A percentile compares a stretch with the other conserved stretches of the same genome.
Conservation (phyloP, 208 protist genomes). For the Trypanosoma theileri region DNA sequence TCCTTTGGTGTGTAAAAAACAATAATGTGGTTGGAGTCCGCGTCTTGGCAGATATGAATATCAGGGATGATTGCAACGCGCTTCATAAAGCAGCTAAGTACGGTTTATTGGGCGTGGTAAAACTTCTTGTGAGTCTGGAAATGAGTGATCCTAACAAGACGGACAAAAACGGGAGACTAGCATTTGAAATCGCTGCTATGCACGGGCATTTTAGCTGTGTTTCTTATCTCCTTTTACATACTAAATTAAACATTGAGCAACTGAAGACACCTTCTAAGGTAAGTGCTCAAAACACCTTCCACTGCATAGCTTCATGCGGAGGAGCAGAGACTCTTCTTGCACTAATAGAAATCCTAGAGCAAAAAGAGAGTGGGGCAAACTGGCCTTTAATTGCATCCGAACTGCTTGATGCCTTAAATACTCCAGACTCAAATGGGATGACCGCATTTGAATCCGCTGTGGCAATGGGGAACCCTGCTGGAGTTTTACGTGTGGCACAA, state of each 20-base stretch:
- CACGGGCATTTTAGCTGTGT: slow-evolving; percentile 49
- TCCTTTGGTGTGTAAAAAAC: slow-evolving; percentile 70
- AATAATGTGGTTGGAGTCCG: slow-evolving; percentile 72
- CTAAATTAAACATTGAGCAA: slow-evolving; percentile 19
- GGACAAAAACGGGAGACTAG: slow-evolving; percentile 37
- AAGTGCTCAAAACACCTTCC: slow-evolving; percentile 20
- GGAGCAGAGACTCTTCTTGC: slow-evolving; percentile 44
- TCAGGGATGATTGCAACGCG: slow-evolving; percentile 63
- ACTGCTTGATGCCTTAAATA: slow-evolving; percentile 44
- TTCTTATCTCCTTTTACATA: slow-evolving; percentile 53
- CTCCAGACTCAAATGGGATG: slow-evolving; percentile 45
- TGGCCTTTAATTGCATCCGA: slow-evolving; percentile 29
- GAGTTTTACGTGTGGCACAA: slow-evolving; percentile 58
- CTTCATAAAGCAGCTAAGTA: slow-evolving; percentile 60
- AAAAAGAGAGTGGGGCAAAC: slow-evolving; percentile 14
- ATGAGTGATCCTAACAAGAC: slow-evolving; percentile 55
- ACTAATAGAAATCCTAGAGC: slow-evolving; percentile 43
- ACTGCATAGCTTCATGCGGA: slow-evolving; percentile 48
- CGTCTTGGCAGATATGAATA: slow-evolving; percentile 75
- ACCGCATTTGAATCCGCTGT: slow-evolving; percentile 75
- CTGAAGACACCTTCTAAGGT: neutral
- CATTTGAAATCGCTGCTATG: slow-evolving; percentile 70
- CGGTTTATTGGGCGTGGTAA: slow-evolving; percentile 45
- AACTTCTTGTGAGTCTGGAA: slow-evolving; percentile 67
- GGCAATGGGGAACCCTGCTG: slow-evolving; percentile 51